Evolutionary conservation across 768 basidiomycete genomes (phyloP), one percentile per base, ranked within the genome.

Genomic region (Harrya chromipes): DNA sequence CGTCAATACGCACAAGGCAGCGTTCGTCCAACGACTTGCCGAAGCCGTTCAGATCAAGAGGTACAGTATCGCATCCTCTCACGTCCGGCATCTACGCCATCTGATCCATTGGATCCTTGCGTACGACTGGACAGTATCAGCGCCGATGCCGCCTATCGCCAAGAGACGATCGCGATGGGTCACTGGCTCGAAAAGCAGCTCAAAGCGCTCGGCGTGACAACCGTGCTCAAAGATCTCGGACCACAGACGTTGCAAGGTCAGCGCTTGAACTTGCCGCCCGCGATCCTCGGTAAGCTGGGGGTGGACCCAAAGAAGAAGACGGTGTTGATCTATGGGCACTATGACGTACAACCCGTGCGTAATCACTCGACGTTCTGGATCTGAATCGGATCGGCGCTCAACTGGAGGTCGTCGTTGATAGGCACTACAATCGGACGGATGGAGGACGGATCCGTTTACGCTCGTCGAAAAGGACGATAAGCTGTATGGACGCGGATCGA

Each of bases 271-370:
- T 76, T 97, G 5, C 94, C 94, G 0, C 91, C 91, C 3, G 88
- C 82, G 6, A 81, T 97, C 64, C 76, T 97, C 34, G 94, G 88
- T 0, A 75, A 74, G 56, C 74, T 93, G 54, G 95, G 95, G 4
- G 75, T 83, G 33, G 91, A 97, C 68, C 83, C 82, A 13, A 81
- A 73, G 62, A 97, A 97, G 83, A 94, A 90, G 80, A 98, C 94
- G 0, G 83, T 97, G 29, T 78, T 95, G 24, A 71, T 97, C 27
- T 97, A 97, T 64, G 94, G 92, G 2, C 94, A 97, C 67, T 95
- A 91, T 62, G 94, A 97, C 63, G 94, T 97, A 7, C 94, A 97
- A 61, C 94, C 94, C 9, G 89, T 90, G 52, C 43, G 82, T 38
- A 6, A 7, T 16, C 23, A 33, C 21, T 50, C 40, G 17, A 4